Conservation (phyloP, 176 grass and related monocot genomes). For the Canna indica region DNA sequence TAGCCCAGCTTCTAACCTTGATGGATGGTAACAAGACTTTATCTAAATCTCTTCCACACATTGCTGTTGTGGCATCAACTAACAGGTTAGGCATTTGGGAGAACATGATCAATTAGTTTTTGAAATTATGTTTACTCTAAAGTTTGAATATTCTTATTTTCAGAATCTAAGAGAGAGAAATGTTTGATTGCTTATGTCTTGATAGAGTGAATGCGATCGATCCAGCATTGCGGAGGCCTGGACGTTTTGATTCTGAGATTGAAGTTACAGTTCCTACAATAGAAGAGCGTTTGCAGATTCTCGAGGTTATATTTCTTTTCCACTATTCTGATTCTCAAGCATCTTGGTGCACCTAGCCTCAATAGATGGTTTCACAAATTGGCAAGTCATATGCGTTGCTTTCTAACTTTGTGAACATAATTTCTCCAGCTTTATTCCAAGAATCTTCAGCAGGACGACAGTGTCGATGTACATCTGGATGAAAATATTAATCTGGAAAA, state of each 20-base stretch:
- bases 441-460: slow-evolving; percentile 49
- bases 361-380: neutral
- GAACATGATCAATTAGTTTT: neutral
- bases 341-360: neutral
- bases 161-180: too few species aligned
- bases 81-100: slow-evolving; percentile 53
- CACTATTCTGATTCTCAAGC: slow-evolving; percentile 5
- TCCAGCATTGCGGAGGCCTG: slow-evolving; percentile 75
- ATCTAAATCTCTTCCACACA: slow-evolving; percentile 42
- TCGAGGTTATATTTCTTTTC: slow-evolving; percentile 36
- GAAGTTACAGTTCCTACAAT: slow-evolving; percentile 65
- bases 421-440: slow-evolving; percentile 64
- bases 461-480: too few species aligned
- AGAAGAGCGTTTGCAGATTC: slow-evolving; percentile 75
- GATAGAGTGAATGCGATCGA: slow-evolving; percentile 78
- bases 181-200: slow-evolving; percentile 4
- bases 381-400: neutral
- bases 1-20: slow-evolving; percentile 78
- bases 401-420: slow-evolving; percentile 15
- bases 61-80: slow-evolving; percentile 79
- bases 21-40: slow-evolving; percentile 85
- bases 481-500: slow-evolving; percentile 75
- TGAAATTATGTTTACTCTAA: neutral
- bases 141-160: neutral
- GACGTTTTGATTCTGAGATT: slow-evolving; percentile 83